A percentile compares a stretch with the other conserved stretches of the same genome.
Evolutionary conservation across 2,329 filamentous ascomycete genomes (phyloP).

Genomic region (Claviceps pusilla): DNA sequence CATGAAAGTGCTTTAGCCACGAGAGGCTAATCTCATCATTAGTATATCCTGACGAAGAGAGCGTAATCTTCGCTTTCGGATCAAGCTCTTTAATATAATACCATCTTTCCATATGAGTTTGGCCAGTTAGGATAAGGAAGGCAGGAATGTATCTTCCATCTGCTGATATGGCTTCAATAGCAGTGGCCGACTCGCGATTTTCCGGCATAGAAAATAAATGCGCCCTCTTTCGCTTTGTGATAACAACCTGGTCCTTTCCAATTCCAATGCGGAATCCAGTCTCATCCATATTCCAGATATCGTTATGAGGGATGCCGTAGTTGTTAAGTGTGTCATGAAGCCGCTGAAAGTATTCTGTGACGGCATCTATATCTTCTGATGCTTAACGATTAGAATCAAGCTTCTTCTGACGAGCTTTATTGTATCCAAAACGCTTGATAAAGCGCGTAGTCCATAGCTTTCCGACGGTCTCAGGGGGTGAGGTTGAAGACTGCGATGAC

Average conservation of each 20-base stretch:
- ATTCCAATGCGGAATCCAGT: background rate
- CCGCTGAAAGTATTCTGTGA: background rate
- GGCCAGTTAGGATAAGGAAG: background rate
- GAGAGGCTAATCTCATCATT: background rate
- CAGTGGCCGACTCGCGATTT: background rate
- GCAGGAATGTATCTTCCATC: background rate
- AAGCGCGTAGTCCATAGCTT: background rate
- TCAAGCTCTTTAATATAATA: background rate
- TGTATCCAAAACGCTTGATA: background rate
- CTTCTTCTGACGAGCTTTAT: background rate
- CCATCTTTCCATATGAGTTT: background rate
- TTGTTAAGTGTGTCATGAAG: background rate
- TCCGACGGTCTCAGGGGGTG: background rate
- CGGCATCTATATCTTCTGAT: background rate
- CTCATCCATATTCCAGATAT: background rate
- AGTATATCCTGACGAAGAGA: background rate
- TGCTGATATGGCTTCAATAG: background rate
- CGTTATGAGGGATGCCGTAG: background rate
- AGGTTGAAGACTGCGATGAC: too few species aligned
- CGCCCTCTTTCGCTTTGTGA: background rate
- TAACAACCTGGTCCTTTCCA: background rate
- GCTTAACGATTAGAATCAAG: background rate
- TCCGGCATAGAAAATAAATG: background rate
- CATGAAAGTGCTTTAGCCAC: background rate
- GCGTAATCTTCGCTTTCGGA: background rate